Base-by-base conservation (phyloP, 2,329 filamentous ascomycete genomes). In the Teratosphaeriaceae sp. region DNA sequence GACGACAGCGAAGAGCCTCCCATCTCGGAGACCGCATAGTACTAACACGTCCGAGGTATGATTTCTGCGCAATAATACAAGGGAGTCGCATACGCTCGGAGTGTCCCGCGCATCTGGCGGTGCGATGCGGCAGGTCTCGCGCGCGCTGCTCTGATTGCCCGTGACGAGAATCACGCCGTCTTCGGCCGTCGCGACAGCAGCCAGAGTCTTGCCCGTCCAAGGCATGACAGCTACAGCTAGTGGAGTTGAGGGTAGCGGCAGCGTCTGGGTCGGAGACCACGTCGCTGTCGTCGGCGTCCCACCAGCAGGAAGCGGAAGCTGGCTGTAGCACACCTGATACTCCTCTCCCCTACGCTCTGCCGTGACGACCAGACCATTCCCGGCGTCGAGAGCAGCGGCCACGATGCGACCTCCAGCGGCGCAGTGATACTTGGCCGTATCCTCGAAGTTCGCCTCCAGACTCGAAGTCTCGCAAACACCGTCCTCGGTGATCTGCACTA, bases 21-120 rank as follows among this genome's bases (percentile, higher is more conserved):
- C 59, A 40, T 60, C 59, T 13, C 59, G 48, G 11, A 61, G 44
- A 11, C 58, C 59, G 31, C 56, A 60, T 1, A 58, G 42, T 3
- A 48, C 47, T 18, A 61, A 38, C 48, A 30, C 7, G n/a, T 24
- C 20, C 16, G 13, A 15, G 16, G 8, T 31, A 8, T 3, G 16
- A 3, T 29, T 11, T 9, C 33, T 22, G 5, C 44, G 43, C 4
- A 61, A 45, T 7, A 60, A 38, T 1, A 33, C 45, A n/a, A 59
- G 24, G 13, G 51, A 41, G 35, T 61, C 58, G 39, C 58, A 62
- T 3, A 53, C 35, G 22, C 35, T 42, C 19, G 35, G 16, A 7
- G 30, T 39, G 2, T 46, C 45, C 9, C 33, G 23, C 3, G 33
- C 22, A 5, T 31, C 11, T 11, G 43, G 44, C 26, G 29, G 26